These are phyloP conservation scores for Plasmodium vinckei DNA, from an alignment of 169 alveolate genomes.

Conservation along the genomic window DNA sequence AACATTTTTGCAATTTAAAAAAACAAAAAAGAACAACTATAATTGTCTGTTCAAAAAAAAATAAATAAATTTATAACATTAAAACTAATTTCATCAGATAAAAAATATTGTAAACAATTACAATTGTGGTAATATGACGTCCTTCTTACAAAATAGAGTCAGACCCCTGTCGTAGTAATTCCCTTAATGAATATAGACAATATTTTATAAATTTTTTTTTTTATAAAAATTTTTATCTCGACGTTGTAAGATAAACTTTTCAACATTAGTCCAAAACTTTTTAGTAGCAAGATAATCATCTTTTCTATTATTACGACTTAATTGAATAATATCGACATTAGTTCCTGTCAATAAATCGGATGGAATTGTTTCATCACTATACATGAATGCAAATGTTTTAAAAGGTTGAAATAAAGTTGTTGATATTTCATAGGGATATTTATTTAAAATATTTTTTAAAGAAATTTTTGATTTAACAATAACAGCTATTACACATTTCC, in stretches of 20 bases:
- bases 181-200: neutral
- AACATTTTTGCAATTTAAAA: too few relatives aligned
- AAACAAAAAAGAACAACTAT: too few relatives aligned
- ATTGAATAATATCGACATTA: constrained; percentile 36
- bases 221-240: constrained; percentile 41
- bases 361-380: constrained; percentile 41
- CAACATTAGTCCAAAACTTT: constrained; percentile 54
- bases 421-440: constrained; percentile 82
- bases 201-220: neutral
- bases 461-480: constrained; percentile 82
- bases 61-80: too few relatives aligned
- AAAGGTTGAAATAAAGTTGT: constrained; percentile 81
- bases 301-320: constrained; percentile 54
- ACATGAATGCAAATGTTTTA: constrained; percentile 77
- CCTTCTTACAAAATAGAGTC: too few relatives aligned
- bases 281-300: constrained; percentile 52
- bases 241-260: constrained; percentile 55
- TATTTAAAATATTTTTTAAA: constrained; percentile 78
- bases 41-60: too few relatives aligned
- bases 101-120: too few relatives aligned
- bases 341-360: constrained; percentile 46
- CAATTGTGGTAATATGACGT: too few relatives aligned
- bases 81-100: too few relatives aligned
- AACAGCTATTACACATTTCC: constrained; percentile 86
- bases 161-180: too few relatives aligned